These are phyloP conservation scores for Extremus antarcticus DNA, from an alignment of 495 filamentous ascomycete species.

Conservation along the genomic window DNA sequence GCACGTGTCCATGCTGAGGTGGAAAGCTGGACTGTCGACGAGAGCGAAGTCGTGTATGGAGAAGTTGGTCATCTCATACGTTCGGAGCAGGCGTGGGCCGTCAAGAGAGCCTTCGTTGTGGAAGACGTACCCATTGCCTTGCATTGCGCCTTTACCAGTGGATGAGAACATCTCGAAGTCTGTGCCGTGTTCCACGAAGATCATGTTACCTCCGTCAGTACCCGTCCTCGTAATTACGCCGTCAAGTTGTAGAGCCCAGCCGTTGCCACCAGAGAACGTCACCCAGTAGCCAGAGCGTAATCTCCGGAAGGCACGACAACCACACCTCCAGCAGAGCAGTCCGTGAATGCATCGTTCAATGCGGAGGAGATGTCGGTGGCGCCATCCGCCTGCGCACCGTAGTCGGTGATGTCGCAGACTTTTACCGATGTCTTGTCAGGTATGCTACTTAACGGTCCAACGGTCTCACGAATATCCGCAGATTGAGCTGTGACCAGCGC, in stretches of 20 bases:
- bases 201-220: conserved; percentile 34
- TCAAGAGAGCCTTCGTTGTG: conserved; percentile 21
- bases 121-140: conserved; percentile 30
- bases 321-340: conserved; percentile 28
- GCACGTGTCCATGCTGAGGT: conserved; percentile 31
- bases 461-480: conserved; percentile 7
- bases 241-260: conserved; percentile 30
- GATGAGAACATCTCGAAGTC: conserved; percentile 27
- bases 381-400: conserved; percentile 23
- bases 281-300: conserved; percentile 31
- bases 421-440: conserved; percentile 18
- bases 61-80: conserved; percentile 25
- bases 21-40: conserved; percentile 30
- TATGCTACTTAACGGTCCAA: conserved; percentile 20
- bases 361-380: conserved; percentile 14
- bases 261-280: conserved; percentile 25
- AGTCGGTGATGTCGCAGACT: conserved; percentile 22
- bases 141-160: conserved; percentile 23
- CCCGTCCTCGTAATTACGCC: conserved; percentile 29
- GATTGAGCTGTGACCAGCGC: conserved; percentile 18
- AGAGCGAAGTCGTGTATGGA: conserved; percentile 29
- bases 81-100: conserved; percentile 27
- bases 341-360: conserved; percentile 19
- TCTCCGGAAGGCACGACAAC: conserved; percentile 26
- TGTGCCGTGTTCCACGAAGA: conserved; percentile 23